Evolutionary conservation across 495 filamentous ascomycete species (phyloP), one percentile per base, ranked within the genome.

Genomic region (Aspergillus taichungensis): DNA sequence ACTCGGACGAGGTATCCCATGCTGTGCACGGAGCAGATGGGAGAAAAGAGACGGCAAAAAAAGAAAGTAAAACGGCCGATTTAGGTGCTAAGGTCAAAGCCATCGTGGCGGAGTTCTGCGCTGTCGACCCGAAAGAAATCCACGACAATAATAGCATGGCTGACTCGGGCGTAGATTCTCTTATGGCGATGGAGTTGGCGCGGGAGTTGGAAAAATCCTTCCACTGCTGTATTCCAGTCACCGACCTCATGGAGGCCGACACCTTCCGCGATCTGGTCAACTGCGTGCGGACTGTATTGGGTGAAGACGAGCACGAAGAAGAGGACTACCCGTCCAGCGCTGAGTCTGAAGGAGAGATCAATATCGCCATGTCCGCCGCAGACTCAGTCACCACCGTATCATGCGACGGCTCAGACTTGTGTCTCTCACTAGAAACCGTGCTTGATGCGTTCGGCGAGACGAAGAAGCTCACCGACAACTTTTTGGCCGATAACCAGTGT

Each of bases 181-280:
- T 80, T 0, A 66, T 75, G 56, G 71, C 68, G 0, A 75, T 76
- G 74, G 77, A 80, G 54, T 47, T 80, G 46, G 69, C 64, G 1
- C 61, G 60, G 0, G 75, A 80, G 42, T 46, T 80, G 6, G 73
- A 80, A 33, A 42, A 34, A 0, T 48, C 40, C 0, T 74, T 79
- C 51, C 62, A 74, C 14, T 60, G 57, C 40, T 62, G 60, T 0
- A 45, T 76, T 3, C 43, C 57, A 3, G 46, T 50, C 3, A 56
- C 52, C 0, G 62, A 71, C 13, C 52, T 72, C 5, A 59, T 70
- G 39, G 62, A 68, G 13, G 54, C 70, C 1, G 59, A 50, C 10
- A 52, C 51, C 0, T 52, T 57, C n/a, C 36, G 29, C 6, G 54
- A 54, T 36, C 36, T 57, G n/a, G 47, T 52, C 6, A 40, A 11